These are phyloP conservation scores for Vigna mungo DNA, from an alignment of 306 rosid species.

Conservation along the genomic window DNA sequence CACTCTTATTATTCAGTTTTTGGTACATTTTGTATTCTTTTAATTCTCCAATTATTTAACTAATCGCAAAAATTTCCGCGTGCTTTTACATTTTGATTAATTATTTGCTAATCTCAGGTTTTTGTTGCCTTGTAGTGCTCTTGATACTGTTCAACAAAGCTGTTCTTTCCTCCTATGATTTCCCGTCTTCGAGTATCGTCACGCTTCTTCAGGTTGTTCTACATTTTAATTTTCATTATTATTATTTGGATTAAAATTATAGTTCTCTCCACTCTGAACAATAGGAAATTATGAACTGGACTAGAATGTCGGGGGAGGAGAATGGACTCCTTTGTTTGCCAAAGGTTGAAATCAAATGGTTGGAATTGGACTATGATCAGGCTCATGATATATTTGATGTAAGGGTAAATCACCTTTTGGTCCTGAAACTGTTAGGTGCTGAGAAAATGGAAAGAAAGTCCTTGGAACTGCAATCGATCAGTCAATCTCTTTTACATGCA, in stretches of 20 bases:
- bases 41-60: slow-evolving; percentile 8
- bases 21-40: not conserved
- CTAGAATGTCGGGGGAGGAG: not conserved
- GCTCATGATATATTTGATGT: not conserved
- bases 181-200: slow-evolving; percentile 76
- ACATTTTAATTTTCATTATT: not conserved
- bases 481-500: not conserved
- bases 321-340: not conserved
- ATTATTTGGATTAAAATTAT: not conserved
- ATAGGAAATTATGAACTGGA: not conserved
- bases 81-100: slow-evolving; percentile 2
- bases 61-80: not conserved
- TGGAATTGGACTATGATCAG: slow-evolving; percentile 6
- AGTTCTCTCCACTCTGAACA: not conserved
- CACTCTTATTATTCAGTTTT: slow-evolving; percentile 1
- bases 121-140: slow-evolving; percentile 58
- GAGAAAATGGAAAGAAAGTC: not conserved
- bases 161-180: slow-evolving; percentile 79
- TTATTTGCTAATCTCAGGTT: slow-evolving; percentile 20
- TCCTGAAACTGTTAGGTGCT: too few species aligned
- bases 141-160: slow-evolving; percentile 86
- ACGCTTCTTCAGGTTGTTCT: slow-evolving; percentile 80
- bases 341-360: not conserved
- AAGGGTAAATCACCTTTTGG: too few species aligned
- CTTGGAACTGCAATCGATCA: not conserved